Base-by-base conservation (phyloP, 2,329 filamentous ascomycete species). In the Akanthomyces lecanii region DNA sequence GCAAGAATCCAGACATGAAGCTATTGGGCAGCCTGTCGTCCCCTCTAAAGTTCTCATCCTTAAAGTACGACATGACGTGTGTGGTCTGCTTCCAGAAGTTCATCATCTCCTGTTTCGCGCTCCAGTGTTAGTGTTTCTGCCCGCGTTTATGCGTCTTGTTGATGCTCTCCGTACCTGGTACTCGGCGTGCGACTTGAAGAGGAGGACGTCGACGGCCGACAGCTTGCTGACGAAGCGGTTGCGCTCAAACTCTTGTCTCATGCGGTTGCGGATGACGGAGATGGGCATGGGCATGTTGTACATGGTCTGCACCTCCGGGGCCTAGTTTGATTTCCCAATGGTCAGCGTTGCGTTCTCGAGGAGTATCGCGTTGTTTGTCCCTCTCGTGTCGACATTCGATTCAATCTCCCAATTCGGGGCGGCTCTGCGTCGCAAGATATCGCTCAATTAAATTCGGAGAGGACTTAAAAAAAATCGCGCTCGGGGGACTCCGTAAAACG, bases 21-120 rank as follows among this genome's bases (percentile, higher is more conserved):
- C 86, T 95, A 71, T 86, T 86, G 45, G 94, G 94, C 78, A 97
- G 79, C 75, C 86, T 87, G 70, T 91, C 76, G 82, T 89, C 76
- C 86, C 91, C 82, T 87, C 91, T 79, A 74, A 85, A 85, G 77
- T 83, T 85, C 77, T 98, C 93, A 71, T 88, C 84, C 74, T 93
- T 88, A 84, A 98, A 99, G 79, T 97, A 99, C 71, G 95, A 92
- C 85, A 99, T 92, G 70, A 99, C 85, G 76, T 99, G 95, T 67
- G 90, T 90, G 66, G 93, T 84, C 79, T 99, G 95, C 80, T 97
- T 97, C 95, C 95, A 99, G 84, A 90, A 99, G 81, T 99, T 99
- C 83, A 99, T 87, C 61, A 91, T 99, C 84, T 99, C 95, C 93
- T 97, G 70, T 59, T 36, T 25, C 10, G 28, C 5, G 21, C 14